Evolutionary conservation across 2,329 filamentous ascomycete genomes (phyloP), one percentile per base, ranked within the genome.

Genomic region (Fusarium torreyae): DNA sequence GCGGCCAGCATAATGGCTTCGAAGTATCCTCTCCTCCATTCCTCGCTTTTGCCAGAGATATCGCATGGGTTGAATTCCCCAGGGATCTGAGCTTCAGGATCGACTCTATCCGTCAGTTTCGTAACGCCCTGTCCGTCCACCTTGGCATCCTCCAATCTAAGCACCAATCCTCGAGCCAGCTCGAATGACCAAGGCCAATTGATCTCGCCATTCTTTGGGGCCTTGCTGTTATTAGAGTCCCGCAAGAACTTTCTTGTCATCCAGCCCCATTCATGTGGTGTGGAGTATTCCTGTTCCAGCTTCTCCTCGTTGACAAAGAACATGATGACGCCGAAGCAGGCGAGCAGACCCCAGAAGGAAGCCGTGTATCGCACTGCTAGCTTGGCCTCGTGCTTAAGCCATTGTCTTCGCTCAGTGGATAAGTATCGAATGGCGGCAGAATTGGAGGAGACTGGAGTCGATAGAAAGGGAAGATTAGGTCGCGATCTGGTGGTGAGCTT

Each of bases 1-100:
- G 91, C 94, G 63, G 89, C 88, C 13, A 91, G 86, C 88, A 98
- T 93, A 46, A 98, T 81, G 5, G 90, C 87, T 74, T 97, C 89
- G 75, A 91, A 94, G 80, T 98, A 98, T 1, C 94, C 94, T 57
- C 93, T 86, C 73, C 91, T 85, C 95, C 94, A 98, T 50, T 91
- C 85, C 79, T 97, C 93, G 67, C 89, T 91, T 82, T 94, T 97
- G 8, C 81, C 85, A 2, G 88, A 88, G 57, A 96, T 83, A 76
- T 97, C 93, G 69, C 88, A 89, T 1, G 88, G 84, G 61, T 89
- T 85, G 31, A 82, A 78, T 46, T 95, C 77, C 0, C 87, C 92
- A 18, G 87, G 85, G 0, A 94, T 93, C 73, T 97, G 93, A 7
- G 87, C 82, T 1, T 82, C 79, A 0, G 85, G 83, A 71, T 96